Conservation (phyloP, 306 rosid genomes). For the Spatholobus suberectus region DNA sequence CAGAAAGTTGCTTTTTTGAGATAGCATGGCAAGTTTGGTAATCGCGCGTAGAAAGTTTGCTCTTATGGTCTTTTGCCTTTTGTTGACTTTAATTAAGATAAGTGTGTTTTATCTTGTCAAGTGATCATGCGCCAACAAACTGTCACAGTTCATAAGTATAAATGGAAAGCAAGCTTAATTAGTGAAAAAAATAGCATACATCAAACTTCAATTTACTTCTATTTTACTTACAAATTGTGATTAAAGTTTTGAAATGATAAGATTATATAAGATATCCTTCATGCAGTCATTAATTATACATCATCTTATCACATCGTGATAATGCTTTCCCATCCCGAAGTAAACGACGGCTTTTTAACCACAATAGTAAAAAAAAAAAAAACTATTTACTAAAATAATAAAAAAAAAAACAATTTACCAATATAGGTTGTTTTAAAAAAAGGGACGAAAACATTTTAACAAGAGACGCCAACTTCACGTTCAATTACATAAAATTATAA, state of each 20-base stretch:
- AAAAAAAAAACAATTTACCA: no score
- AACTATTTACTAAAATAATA: no score
- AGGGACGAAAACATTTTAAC: no score
- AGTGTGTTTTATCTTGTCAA: neutral
- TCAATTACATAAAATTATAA: no score
- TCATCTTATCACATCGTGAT: neutral
- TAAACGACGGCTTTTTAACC: no score
- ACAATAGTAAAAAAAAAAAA: no score
- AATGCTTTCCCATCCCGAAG: conserved; percentile 21
- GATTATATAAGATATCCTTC: neutral
- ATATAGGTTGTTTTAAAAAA: no score
- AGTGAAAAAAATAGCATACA: neutral
- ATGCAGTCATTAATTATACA: neutral
- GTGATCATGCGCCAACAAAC: neutral
- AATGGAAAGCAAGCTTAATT: neutral
- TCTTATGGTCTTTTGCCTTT: neutral
- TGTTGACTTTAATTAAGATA: conserved; percentile 29
- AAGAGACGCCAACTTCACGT: no score
- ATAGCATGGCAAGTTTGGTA: conserved; percentile 26
- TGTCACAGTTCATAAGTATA: neutral
- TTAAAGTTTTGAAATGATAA: neutral
- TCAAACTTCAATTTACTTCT: neutral
- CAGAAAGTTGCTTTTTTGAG: conserved; percentile 14
- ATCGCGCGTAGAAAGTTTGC: conserved; percentile 7
- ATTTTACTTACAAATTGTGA: conserved; percentile 9